Evolutionary conservation across 2,329 filamentous ascomycete genomes (phyloP), one percentile per base, ranked within the genome.

Genomic region (Ceratocystis papillata): DNA sequence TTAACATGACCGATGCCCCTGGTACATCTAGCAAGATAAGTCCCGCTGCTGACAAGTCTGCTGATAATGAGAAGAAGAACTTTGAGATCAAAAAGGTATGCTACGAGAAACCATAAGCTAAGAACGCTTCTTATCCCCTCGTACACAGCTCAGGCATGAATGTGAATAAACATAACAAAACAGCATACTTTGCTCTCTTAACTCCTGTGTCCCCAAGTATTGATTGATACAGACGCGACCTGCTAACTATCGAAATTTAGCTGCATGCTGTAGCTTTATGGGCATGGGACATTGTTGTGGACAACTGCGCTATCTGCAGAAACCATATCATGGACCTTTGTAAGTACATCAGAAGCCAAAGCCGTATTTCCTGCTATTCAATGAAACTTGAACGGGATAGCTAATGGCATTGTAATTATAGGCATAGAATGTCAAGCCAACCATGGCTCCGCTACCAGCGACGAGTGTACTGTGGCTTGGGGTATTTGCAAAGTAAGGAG

Each of bases 271-370:
- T 99, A 63, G 92, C 94, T 50, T 82, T 99, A 1, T 99, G 94
- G 94, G 94, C 94, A 0, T 99, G 94, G 94, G 94, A 99, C 75
- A 99, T 99, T 68, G 92, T 97, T 41, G 94, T 99, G 69, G 94
- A 99, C 78, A 99, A 99, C 82, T 99, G 94, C 75, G 94, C 94
- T 72, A 99, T 99, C 75, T 99, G 94, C 81, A 85, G 94, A 75
- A 99, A 99, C 76, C 94, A 99, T 76, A 99, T 99, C 77, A 99
- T 99, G 94, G 94, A 99, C 76, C 82, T 99, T 33, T 99, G 94
- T 91, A 79, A 72, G 86, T 76, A 30, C 30, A 30, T n/a, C 17
- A 33, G 25, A n/a, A 65, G 37, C 4, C 37, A 41, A 41, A 5
- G 37, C 37, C 37, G 12, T 41, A 12, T 41, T 41, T 12, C 3